phyloP scores from a whole-genome alignment of 192 early-diverging fungal genomes.

The Spinellus fusiger region DNA sequence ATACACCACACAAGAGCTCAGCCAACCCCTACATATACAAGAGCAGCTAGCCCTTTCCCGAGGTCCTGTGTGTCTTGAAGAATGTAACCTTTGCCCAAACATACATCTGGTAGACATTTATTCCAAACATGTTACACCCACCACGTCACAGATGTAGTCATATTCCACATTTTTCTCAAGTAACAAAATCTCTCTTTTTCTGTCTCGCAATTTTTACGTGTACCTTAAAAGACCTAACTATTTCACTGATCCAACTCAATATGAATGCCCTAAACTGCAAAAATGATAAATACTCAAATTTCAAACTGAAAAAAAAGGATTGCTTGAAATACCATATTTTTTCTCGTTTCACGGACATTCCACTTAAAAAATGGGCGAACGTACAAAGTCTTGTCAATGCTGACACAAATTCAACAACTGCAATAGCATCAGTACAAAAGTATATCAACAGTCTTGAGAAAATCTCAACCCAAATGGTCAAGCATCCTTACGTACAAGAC shows the following conservation, averaged over 20 bases:
- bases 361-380: neutral
- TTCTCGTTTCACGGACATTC: neutral
- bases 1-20: too few relatives aligned
- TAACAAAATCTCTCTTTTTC: slow-evolving; percentile 25
- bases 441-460: slow-evolving; percentile 1
- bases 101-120: too few relatives aligned
- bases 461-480: neutral
- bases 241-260: neutral
- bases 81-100: too few relatives aligned
- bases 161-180: too few relatives aligned
- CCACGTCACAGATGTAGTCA: too few relatives aligned
- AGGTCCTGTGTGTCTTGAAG: too few relatives aligned
- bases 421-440: neutral
- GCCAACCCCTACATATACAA: too few relatives aligned
- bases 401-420: neutral
- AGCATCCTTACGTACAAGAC: slow-evolving; percentile 1
- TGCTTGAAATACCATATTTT: slow-evolving; percentile 1
- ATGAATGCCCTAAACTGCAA: neutral
- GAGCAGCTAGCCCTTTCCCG: too few relatives aligned
- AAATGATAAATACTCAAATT: neutral
- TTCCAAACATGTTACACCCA: too few relatives aligned
- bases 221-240: too few relatives aligned
- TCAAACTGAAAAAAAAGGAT: neutral
- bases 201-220: slow-evolving; percentile 2
- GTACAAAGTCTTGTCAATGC: neutral